Conservation (phyloP, 176 grass and related monocot species). For the Aegilops sharonensis region DNA sequence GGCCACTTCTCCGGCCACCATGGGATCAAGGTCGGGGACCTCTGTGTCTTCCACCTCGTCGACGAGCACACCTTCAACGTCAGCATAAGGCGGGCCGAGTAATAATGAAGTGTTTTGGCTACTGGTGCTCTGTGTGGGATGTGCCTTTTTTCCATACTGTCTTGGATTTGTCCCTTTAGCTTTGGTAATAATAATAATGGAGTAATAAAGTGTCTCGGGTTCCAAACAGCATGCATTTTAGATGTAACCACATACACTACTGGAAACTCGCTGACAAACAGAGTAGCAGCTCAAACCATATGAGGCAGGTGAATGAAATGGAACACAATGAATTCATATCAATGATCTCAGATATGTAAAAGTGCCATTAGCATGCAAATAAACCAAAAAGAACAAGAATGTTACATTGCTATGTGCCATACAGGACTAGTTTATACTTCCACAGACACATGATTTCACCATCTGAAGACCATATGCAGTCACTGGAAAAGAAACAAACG, state of each 20-base stretch:
- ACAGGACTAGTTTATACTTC: conserved; percentile 16
- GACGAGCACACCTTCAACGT: conserved; percentile 12
- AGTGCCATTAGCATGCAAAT: background rate
- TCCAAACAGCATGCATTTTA: background rate
- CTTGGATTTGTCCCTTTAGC: background rate
- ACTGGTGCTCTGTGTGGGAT: background rate
- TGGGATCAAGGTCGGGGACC: conserved; percentile 2
- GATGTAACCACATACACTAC: background rate
- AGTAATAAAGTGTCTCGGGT: background rate
- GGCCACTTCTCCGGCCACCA: conserved; percentile 10
- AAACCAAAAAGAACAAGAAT: conserved; percentile 9
- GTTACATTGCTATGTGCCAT: background rate
- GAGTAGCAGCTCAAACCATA: background rate
- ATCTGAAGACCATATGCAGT: background rate
- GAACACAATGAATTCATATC: background rate
- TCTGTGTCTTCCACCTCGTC: conserved; percentile 7
- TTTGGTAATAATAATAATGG: background rate
- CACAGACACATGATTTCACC: conserved; percentile 8
- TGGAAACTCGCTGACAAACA: background rate
- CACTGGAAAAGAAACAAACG: background rate
- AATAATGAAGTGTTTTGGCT: background rate
- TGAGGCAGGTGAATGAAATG: background rate
- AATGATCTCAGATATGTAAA: background rate
- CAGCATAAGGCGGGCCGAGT: background rate
- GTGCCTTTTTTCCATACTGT: background rate